These are phyloP conservation scores for Ustilago trichophora DNA, from an alignment of 1,284 basidiomycete species.

Conservation along the genomic window DNA sequence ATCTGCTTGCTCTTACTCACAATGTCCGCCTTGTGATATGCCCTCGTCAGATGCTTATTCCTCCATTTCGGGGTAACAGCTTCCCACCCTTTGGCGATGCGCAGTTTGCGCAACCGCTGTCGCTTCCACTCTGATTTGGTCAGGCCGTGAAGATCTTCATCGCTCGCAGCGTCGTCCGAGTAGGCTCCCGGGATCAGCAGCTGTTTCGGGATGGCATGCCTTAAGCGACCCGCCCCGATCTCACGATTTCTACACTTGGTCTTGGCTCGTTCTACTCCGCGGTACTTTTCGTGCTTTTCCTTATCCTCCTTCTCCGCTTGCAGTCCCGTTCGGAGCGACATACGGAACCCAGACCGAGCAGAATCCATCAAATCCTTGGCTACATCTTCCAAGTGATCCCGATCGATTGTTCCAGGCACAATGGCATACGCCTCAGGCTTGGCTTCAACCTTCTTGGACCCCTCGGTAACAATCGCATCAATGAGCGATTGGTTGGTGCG, in stretches of 20 bases:
- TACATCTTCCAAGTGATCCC: slow-evolving; percentile 49
- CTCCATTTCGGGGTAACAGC: slow-evolving; percentile 53
- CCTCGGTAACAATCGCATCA: slow-evolving; percentile 46
- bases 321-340: slow-evolving; percentile 44
- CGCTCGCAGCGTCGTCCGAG: slow-evolving; percentile 54
- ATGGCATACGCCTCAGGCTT: slow-evolving; percentile 50
- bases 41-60: slow-evolving; percentile 48
- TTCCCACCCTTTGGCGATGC: slow-evolving; percentile 49
- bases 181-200: slow-evolving; percentile 50
- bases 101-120: slow-evolving; percentile 40
- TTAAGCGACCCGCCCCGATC: slow-evolving; percentile 40
- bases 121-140: slow-evolving; percentile 49
- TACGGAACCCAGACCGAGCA: slow-evolving; percentile 47
- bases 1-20: slow-evolving; percentile 52
- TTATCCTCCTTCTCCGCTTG: slow-evolving; percentile 52
- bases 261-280: slow-evolving; percentile 47
- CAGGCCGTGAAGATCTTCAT: slow-evolving; percentile 53
- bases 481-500: slow-evolving; percentile 49
- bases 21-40: slow-evolving; percentile 51
- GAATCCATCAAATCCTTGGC: slow-evolving; percentile 56
- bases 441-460: slow-evolving; percentile 39
- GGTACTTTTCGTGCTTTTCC: slow-evolving; percentile 52
- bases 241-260: slow-evolving; percentile 51
- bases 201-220: slow-evolving; percentile 48
- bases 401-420: slow-evolving; percentile 45